These are phyloP conservation scores for Raffaelea ambrosiae DNA, from an alignment of 2,329 filamentous ascomycete species.

Conservation along the genomic window DNA sequence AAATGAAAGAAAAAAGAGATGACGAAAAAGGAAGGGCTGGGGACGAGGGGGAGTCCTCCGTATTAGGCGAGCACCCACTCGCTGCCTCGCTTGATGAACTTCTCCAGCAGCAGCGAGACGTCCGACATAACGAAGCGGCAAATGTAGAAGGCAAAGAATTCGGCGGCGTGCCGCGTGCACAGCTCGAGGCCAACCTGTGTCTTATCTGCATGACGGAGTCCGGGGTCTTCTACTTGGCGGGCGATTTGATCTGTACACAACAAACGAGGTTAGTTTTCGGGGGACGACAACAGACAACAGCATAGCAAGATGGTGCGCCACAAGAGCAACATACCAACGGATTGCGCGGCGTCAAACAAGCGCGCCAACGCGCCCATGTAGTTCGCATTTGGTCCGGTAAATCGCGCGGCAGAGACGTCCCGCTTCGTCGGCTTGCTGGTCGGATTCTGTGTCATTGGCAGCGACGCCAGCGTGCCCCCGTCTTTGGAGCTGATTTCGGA, in stretches of 20 bases:
- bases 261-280: background rate
- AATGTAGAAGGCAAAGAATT: constrained; percentile 96
- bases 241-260: constrained; percentile 81
- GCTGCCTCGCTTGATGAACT: constrained; percentile 91
- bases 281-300: background rate
- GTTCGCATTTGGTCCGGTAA: constrained; percentile 73
- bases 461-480: constrained; percentile 46
- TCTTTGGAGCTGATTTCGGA: constrained; percentile 26
- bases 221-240: constrained; percentile 90
- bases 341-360: constrained; percentile 87
- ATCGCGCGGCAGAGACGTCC: constrained; percentile 59
- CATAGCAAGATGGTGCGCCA: background rate
- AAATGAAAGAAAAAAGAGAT: background rate
- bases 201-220: constrained; percentile 80
- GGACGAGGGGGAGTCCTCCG: background rate
- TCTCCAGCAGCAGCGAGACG: constrained; percentile 77
- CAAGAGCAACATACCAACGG: constrained; percentile 61
- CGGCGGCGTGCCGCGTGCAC: constrained; percentile 83
- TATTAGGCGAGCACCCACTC: constrained; percentile 68
- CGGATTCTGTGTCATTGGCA: constrained; percentile 66
- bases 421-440: constrained; percentile 63
- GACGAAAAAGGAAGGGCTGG: background rate
- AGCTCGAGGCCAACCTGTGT: constrained; percentile 94
- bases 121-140: constrained; percentile 92
- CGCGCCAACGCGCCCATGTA: constrained; percentile 90